A percentile compares a stretch with the other conserved stretches of the same genome.
phyloP scores from a whole-genome alignment of 176 grass and related monocot genomes.

The Oryza longistaminata region DNA sequence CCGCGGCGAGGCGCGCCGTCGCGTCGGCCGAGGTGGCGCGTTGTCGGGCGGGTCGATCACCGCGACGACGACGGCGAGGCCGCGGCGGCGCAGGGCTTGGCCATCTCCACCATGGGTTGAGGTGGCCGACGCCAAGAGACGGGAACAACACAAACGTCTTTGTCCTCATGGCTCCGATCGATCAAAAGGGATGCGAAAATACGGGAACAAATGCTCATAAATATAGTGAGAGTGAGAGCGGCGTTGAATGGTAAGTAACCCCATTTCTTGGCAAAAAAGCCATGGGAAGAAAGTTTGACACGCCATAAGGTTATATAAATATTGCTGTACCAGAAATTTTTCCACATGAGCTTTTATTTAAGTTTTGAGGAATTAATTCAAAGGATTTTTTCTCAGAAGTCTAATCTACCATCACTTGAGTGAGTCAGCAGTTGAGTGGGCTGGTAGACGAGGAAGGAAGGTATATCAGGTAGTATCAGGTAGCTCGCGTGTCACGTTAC shows the following conservation, averaged over 20 bases:
- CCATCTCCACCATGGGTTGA: constrained; percentile 65
- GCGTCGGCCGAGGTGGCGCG: constrained; percentile 20
- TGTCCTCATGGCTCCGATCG: background rate
- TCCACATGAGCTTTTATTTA: no score
- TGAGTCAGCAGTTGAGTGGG: no score
- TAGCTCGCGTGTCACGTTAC: no score
- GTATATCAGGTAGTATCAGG: no score
- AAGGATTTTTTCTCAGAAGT: no score
- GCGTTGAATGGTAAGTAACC: background rate
- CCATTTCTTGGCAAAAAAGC: background rate
- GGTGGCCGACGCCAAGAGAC: constrained; percentile 52
- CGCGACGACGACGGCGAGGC: constrained; percentile 40
- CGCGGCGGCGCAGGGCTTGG: constrained; percentile 46
- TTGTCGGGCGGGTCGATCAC: constrained; percentile 42
- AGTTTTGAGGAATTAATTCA: no score
- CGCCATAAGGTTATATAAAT: no score
- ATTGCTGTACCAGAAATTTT: no score
- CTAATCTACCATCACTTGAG: no score
- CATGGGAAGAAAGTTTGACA: background rate
- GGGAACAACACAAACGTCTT: constrained; percentile 62
- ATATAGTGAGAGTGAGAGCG: background rate
- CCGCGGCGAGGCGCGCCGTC: constrained; percentile 18
- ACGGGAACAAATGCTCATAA: background rate
- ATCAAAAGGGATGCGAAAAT: background rate
- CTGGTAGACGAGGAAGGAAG: no score